Evolutionary conservation across 805 yeast genomes (phyloP), one percentile per base, ranked within the genome.

Genomic region (Pichia exigua): DNA sequence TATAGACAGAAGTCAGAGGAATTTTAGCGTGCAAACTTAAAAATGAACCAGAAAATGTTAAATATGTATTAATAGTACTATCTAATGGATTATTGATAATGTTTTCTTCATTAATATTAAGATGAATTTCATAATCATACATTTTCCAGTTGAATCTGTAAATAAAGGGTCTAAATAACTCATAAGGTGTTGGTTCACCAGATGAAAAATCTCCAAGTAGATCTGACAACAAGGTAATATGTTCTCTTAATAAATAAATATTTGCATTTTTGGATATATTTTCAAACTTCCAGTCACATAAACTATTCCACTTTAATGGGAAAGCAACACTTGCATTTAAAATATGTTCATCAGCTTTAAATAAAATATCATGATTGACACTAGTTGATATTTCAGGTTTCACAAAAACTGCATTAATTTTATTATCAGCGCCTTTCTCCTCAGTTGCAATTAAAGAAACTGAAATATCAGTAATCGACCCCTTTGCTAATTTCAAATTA

Each of bases 61-160:
- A 54, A 59, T 81, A 92, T 35, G 83, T 78, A 65, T 94, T 94
- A 54, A 85, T 94, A 49, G 78, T 79, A 59, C 85, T 81, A 61
- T 90, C 97, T 42, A 90, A 68, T 0, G 98, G 96, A 59, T 89
- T 87, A 65, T 90, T 86, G 57, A 94, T 83, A 60, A 94, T 87
- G 64, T 94, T 94, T 42, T 81, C 79, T 61, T 89, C 96, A 65
- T 94, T 94, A 27, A 89, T 83, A 64, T 91, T 91, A 52, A 92
- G 65, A 61, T 71, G 86, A 9, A 92, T 65, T 32, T 78, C 75
- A 59, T 85, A 84, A 40, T 78, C 67, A 5, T 60, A 53, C 24
- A 88, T 61, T 1, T 72, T 66, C 90, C 95, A 85, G 35, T 75
- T 71, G 22, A 90, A 56, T 1, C 65, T 61, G 63, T 88, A 88